Base-by-base conservation (phyloP, 768 basidiomycete genomes). In the Suillus weaverae region DNA sequence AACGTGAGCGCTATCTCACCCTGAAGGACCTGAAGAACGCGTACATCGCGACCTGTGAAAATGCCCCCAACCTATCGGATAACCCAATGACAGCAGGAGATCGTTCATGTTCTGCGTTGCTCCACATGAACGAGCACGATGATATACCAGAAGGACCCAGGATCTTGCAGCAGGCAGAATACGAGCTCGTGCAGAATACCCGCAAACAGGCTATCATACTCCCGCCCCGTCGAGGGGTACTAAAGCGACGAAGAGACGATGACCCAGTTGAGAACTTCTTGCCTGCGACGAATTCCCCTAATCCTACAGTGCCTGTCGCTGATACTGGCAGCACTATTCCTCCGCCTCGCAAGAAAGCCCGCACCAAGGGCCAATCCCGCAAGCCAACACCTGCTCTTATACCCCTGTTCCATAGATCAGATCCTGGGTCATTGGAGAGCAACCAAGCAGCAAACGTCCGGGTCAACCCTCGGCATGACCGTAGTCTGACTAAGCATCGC, bases 21-120 rank as follows among this genome's bases (percentile, higher is more conserved):
- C 66, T 75, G 8, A 77, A 60, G 38, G 67, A 74, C 18, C n/a
- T 70, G 64, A 76, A 74, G 63, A 75, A 77, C 51, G 63, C 68
- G 16, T 67, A 67, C 44, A 76, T 76, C 30, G 76, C 73, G 32
- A 67, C 68, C 30, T 70, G 70, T 51, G 68, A 68, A 10, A 62
- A 57, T 22, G 46, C 65, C 54, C 70, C 74, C 18, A 64, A 35
- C 14, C 18, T 57, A 0, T 53, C 56, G 14, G 54, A 44, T 48
- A 36, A 61, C 4, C 68, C 44, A 9, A 43, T 35, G 62, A 9
- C 38, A 22, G 36, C 32, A 36, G 54, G 67, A 32, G 74, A 73
- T 14, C 64, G 43, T 3, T 38, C 61, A 3, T 22, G 55, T 26
- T 39, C 39, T 20, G 18, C 39, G 18, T 43, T 59, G 39, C 39